These are phyloP conservation scores for Phytophthora pinifolia DNA, from an alignment of 352 stramenopile genomes.

Conservation along the genomic window DNA sequence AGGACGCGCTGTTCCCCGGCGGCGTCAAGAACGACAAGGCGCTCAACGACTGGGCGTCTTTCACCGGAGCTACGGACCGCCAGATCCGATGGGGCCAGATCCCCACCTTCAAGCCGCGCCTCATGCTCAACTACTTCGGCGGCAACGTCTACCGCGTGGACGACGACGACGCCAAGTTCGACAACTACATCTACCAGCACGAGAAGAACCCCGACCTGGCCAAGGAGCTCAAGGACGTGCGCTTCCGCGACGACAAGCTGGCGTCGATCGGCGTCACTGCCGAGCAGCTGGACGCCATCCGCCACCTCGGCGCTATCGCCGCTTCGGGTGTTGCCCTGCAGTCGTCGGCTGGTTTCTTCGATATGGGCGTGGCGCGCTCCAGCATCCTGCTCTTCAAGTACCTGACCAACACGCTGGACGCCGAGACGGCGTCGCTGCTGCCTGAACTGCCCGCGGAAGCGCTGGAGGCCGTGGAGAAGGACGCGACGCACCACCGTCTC, in stretches of 20 bases:
- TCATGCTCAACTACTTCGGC: constrained; percentile 88
- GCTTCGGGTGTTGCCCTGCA: constrained; percentile 71
- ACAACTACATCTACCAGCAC: constrained; percentile 67
- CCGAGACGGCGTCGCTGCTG: constrained; percentile 50
- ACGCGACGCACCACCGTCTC: constrained; percentile 57
- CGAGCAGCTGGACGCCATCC: constrained; percentile 53
- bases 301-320: constrained; percentile 60
- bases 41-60: constrained; percentile 62
- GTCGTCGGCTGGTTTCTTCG: constrained; percentile 75
- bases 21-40: constrained; percentile 77
- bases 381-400: constrained; percentile 81
- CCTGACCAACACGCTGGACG: constrained; percentile 74
- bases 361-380: constrained; percentile 71
- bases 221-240: constrained; percentile 46
- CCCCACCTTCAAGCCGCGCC: constrained; percentile 67
- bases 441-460: constrained; percentile 49
- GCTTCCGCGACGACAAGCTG: constrained; percentile 71
- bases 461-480: constrained; percentile 30
- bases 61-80: constrained; percentile 73
- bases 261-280: constrained; percentile 40
- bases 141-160: constrained; percentile 84
- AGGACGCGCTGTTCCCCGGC: constrained; percentile 70
- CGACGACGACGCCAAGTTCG: constrained; percentile 61
- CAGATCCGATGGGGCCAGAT: constrained; percentile 77
- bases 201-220: constrained; percentile 58